A percentile compares a stretch with the other conserved stretches of the same genome.
These are phyloP conservation scores for Pecoramyces ruminantium DNA, from an alignment of 192 early-diverging fungal genomes.

Conservation along the genomic window DNA sequence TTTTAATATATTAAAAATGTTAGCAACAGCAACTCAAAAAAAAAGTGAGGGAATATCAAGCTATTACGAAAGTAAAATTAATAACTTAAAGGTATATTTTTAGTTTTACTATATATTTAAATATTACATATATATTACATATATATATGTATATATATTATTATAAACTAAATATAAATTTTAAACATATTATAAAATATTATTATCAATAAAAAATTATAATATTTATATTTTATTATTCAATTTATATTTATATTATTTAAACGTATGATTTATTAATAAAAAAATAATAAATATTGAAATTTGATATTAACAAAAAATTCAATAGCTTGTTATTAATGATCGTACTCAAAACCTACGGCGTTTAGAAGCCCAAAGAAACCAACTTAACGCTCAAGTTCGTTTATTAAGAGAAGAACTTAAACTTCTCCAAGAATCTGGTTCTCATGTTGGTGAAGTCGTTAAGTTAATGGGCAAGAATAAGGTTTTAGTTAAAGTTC, in stretches of 20 bases:
- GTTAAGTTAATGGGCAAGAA: slow-evolving; percentile 98
- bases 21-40: neutral
- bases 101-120: too few relatives aligned
- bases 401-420: slow-evolving; percentile 90
- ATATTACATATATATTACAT: too few relatives aligned
- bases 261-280: too few relatives aligned
- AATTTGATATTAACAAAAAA: too few relatives aligned
- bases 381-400: slow-evolving; percentile 92
- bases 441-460: slow-evolving; percentile 90
- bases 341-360: slow-evolving; percentile 61
- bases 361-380: slow-evolving; percentile 95
- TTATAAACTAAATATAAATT: neutral
- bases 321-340: neutral
- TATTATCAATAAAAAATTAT: too few relatives aligned
- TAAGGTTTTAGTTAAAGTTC: slow-evolving; percentile 77
- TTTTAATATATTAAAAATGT: neutral
- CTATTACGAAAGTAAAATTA: neutral
- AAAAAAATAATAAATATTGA: too few relatives aligned
- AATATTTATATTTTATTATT: too few relatives aligned
- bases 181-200: too few relatives aligned
- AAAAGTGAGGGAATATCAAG: neutral
- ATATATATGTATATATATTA: too few relatives aligned
- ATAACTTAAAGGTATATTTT: neutral
- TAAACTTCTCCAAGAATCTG: slow-evolving; percentile 90
- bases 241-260: too few relatives aligned